Conservation (phyloP, 345 rosid species). For the Linum usitatissimum region DNA sequence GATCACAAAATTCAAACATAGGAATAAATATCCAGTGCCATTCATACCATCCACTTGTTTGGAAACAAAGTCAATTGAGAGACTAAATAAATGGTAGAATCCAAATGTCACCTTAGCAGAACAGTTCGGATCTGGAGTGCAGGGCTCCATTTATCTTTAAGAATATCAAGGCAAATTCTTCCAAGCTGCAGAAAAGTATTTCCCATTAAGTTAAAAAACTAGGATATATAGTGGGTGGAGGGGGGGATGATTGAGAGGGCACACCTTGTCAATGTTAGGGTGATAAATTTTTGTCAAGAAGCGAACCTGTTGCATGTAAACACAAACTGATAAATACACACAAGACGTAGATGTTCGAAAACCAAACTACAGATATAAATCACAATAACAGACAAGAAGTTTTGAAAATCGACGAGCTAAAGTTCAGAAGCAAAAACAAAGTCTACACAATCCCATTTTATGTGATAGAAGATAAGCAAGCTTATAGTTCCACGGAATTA, state of each 20-base stretch:
- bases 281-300: slow-evolving; percentile 97
- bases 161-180: slow-evolving; percentile 94
- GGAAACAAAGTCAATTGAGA: too few species aligned
- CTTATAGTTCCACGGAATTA: too few species aligned
- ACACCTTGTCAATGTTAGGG: slow-evolving; percentile 95
- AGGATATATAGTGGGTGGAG: neutral
- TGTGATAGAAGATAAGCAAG: too few species aligned
- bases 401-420: too few species aligned
- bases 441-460: too few species aligned
- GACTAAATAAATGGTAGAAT: neutral
- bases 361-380: too few species aligned
- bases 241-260: slow-evolving; percentile 4
- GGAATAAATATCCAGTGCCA: too few species aligned
- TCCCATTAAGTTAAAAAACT: slow-evolving; percentile 3
- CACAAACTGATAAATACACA: neutral
- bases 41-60: too few species aligned
- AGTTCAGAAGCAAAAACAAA: too few species aligned
- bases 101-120: slow-evolving; percentile 56
- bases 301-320: slow-evolving; percentile 59
- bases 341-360: neutral
- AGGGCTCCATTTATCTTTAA: slow-evolving; percentile 99
- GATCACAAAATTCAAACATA: neutral
- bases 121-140: slow-evolving; percentile 97
- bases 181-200: slow-evolving; percentile 49
- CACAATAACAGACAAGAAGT: too few species aligned